Evolutionary conservation across 2,329 filamentous ascomycete genomes (phyloP), one percentile per base, ranked within the genome.

Genomic region (Xylaria sp.): DNA sequence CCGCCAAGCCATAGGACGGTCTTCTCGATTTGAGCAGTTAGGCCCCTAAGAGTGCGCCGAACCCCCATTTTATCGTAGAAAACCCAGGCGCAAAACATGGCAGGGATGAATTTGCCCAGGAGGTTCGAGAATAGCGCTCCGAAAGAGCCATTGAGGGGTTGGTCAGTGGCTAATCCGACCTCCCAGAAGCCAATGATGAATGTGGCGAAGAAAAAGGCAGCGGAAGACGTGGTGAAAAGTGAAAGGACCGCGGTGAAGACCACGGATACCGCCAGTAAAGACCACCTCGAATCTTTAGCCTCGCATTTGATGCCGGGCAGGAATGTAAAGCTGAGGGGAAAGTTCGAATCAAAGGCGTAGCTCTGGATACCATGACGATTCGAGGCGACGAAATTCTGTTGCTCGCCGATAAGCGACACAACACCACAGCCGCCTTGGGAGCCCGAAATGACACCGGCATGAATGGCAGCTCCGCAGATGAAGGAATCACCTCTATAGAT

Each of bases 401-500:
- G 87, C 64, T 90, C 86, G 25, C 94, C 94, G 25, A 92, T 85
- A 46, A 96, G 85, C 63, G 88, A 86, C 39, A 96, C 87, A 2
- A 97, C 92, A 66, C 94, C 94, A 74, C 94, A 97, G 0, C 94
- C 94, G 46, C 94, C 94, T 37, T 87, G 83, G 0, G 84, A 81
- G 75, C 94, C 89, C 44, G 88, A 88, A 69, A 97, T 88, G 74
- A 94, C 85, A 23, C 94, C 94, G 0, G 93, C 90, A 77, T 97
- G 94, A 59, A 97, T 92, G 41, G 94, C 94, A 13, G 94, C 87
- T 67, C 90, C 91, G 77, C 94, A 97, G 64, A 97, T 91, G 81
- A 93, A 97, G 15, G 93, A 97, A 80, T 97, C 94, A 10, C 92
- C 94, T 20, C 96, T 91, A 79, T 98, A 98, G 25, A 92, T 84